Conservation (phyloP, 1,284 basidiomycete species). For the Sporisorium graminicola region DNA sequence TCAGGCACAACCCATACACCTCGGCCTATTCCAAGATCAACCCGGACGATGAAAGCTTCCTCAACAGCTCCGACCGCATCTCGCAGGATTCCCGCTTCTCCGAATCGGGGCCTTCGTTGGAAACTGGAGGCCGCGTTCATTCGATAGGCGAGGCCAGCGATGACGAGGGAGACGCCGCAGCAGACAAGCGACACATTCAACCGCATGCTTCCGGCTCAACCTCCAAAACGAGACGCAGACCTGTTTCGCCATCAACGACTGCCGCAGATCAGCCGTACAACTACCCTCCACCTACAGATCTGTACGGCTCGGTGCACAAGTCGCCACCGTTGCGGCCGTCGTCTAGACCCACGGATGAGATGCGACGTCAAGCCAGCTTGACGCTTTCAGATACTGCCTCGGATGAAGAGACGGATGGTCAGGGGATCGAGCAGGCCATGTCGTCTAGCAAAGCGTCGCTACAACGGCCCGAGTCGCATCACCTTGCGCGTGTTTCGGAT, state of each 20-base stretch:
- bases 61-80: conserved; percentile 33
- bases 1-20: conserved; percentile 62
- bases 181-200: conserved; percentile 14
- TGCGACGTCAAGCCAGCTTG: conserved; percentile 38
- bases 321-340: conserved; percentile 21
- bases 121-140: conserved; percentile 5
- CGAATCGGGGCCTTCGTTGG: conserved; percentile 8
- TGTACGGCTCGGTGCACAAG: conserved; percentile 35
- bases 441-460: conserved; percentile 20
- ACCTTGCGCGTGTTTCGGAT: conserved; percentile 31
- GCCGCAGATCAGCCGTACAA: conserved; percentile 37
- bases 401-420: conserved; percentile 14
- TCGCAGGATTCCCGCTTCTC: conserved; percentile 37
- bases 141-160: conserved; percentile 28
- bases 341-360: conserved; percentile 23
- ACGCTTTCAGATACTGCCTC: conserved; percentile 33
- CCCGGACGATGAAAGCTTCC: conserved; percentile 35
- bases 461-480: conserved; percentile 28
- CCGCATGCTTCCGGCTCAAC: conserved; percentile 20
- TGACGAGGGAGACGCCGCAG: conserved; percentile 16
- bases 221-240: conserved; percentile 16
- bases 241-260: conserved; percentile 9
- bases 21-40: conserved; percentile 53
- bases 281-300: conserved; percentile 25
- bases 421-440: conserved; percentile 15